phyloP scores from a whole-genome alignment of 176 grass and related monocot species.

The Elaeis guineensis region DNA sequence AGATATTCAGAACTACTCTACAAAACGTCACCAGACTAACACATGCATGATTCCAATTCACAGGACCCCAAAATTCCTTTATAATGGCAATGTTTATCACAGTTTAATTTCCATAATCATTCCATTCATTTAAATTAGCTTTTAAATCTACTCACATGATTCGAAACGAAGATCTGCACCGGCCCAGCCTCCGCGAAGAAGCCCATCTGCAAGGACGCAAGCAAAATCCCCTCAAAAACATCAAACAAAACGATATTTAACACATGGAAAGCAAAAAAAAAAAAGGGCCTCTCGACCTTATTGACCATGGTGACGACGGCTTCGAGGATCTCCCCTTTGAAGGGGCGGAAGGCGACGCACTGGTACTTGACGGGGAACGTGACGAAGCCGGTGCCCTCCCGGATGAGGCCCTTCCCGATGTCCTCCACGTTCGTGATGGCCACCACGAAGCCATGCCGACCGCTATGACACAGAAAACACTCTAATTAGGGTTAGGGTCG shows the following conservation, averaged over 20 bases:
- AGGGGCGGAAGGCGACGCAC: conserved; percentile 89
- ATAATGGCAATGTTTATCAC: too few relatives aligned
- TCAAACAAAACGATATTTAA: too few relatives aligned
- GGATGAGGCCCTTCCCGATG: conserved; percentile 89
- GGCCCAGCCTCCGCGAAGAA: conserved; percentile 96
- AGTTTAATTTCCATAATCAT: too few relatives aligned
- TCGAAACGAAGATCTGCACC: conserved; percentile 93
- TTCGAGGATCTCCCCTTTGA: conserved; percentile 94
- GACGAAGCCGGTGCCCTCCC: conserved; percentile 87
- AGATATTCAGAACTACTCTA: too few relatives aligned
- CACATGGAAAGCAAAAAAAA: too few relatives aligned
- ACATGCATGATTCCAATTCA: too few relatives aligned
- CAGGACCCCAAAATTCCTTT: too few relatives aligned
- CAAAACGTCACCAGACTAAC: too few relatives aligned
- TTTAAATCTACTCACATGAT: conserved; percentile 65
- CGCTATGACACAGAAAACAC: conserved; percentile 23
- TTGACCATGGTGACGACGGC: conserved; percentile 98
- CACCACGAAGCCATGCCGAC: conserved; percentile 91
- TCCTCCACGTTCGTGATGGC: conserved; percentile 95
- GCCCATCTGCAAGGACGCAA: conserved; percentile 61
- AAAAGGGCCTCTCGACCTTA: conserved; percentile 32
- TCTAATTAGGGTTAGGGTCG: conserved; percentile 14
- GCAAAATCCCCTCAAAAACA: too few relatives aligned
- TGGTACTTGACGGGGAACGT: conserved; percentile 99
- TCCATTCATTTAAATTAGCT: too few relatives aligned